A percentile compares a stretch with the other conserved stretches of the same genome.
Evolutionary conservation across 2,329 filamentous ascomycete genomes (phyloP).

Genomic region (Colletotrichum caudatum): DNA sequence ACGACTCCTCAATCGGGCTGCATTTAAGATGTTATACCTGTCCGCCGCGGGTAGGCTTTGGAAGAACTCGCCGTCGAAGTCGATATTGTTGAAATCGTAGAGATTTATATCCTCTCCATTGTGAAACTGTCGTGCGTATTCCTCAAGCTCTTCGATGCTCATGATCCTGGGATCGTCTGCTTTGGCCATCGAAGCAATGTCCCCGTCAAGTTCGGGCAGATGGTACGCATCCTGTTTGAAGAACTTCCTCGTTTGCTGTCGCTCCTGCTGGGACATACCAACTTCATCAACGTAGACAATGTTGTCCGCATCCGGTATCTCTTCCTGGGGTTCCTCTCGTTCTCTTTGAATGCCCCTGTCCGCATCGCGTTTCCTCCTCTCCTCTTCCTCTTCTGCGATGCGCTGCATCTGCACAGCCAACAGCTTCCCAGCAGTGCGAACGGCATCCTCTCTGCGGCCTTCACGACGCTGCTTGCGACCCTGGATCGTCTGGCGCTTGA

Average conservation of each 20-base stretch:
- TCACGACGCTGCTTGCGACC: slow-evolving; percentile 83
- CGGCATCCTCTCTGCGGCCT: slow-evolving; percentile 91
- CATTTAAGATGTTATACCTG: slow-evolving; percentile 97
- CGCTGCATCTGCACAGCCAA: slow-evolving; percentile 95
- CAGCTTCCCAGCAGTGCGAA: slow-evolving; percentile 89
- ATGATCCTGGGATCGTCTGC: slow-evolving; percentile 96
- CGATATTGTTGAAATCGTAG: slow-evolving; percentile 98
- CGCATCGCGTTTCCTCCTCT: slow-evolving; percentile 66
- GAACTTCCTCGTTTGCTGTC: slow-evolving; percentile 80
- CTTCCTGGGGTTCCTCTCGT: slow-evolving; percentile 70
- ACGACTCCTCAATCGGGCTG: slow-evolving; percentile 86
- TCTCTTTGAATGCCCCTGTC: slow-evolving; percentile 58
- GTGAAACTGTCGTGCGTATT: slow-evolving; percentile 93
- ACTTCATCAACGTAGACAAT: slow-evolving; percentile 93
- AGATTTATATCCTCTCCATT: slow-evolving; percentile 89
- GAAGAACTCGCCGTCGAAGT: slow-evolving; percentile 97
- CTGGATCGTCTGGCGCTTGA: slow-evolving; percentile 92
- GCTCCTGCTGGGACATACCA: slow-evolving; percentile 82
- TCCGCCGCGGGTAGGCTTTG: slow-evolving; percentile 89
- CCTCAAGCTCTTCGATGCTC: slow-evolving; percentile 92
- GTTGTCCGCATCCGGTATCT: slow-evolving; percentile 74
- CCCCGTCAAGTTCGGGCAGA: slow-evolving; percentile 84
- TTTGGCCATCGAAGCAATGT: slow-evolving; percentile 86
- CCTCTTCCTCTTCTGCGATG: slow-evolving; percentile 85
- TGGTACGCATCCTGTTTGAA: slow-evolving; percentile 96